These are phyloP conservation scores for Fusarium veterinarium DNA, from an alignment of 2,329 filamentous ascomycete species.

Conservation along the genomic window DNA sequence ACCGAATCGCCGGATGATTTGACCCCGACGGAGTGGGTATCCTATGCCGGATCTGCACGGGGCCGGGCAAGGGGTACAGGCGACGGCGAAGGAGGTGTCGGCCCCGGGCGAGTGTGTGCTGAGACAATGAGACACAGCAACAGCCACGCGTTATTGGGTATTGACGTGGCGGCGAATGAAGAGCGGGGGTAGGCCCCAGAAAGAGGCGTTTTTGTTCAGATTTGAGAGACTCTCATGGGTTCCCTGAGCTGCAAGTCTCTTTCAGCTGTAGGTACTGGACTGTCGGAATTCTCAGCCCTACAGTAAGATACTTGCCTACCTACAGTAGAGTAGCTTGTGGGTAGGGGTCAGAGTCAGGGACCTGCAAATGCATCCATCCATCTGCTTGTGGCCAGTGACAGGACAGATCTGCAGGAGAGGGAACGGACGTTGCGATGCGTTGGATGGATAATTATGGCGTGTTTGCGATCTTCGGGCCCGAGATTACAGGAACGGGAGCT, in stretches of 20 bases:
- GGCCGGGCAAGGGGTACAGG: not conserved
- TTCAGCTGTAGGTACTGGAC: constrained; percentile 5
- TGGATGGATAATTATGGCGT: not conserved
- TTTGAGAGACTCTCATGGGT: constrained; percentile 9
- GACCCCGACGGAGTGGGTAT: constrained; percentile 23
- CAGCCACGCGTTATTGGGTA: not conserved
- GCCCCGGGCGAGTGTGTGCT: constrained; percentile 4
- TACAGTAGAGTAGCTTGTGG: constrained; percentile 9
- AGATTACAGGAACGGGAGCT: constrained; percentile 9
- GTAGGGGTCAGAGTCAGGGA: constrained; percentile 15
- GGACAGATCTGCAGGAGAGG: constrained; percentile 8
- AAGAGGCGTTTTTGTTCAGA: constrained; percentile 15
- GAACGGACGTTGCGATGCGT: not conserved
- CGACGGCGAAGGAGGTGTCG: not conserved
- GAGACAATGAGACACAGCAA: constrained; percentile 13
- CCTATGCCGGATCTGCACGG: constrained; percentile 9
- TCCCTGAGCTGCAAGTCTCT: constrained; percentile 28
- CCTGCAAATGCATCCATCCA: constrained; percentile 3
- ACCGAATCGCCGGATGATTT: constrained; percentile 2
- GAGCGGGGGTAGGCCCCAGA: not conserved
- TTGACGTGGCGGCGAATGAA: constrained; percentile 9
- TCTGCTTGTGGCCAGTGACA: constrained; percentile 18
- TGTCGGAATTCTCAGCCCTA: not conserved
- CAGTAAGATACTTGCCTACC: not conserved
- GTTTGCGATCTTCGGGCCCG: constrained; percentile 35